Conservation (phyloP, 139 green algal species). For the Coccomyxa sp. region DNA sequence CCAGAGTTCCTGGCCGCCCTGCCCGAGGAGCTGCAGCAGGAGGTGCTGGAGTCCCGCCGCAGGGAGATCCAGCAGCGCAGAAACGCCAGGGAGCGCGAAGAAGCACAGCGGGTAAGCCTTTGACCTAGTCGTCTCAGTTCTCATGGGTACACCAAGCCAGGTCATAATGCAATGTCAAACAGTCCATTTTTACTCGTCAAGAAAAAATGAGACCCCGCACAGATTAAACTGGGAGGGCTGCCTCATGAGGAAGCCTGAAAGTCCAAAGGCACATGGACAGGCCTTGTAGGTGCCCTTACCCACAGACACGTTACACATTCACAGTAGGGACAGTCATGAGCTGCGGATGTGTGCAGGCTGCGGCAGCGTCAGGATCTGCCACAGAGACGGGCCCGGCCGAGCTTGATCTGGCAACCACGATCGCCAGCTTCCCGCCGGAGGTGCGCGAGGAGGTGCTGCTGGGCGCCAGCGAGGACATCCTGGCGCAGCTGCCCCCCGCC, state of each 20-base stretch:
- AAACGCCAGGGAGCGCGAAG: background rate
- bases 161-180: too few relatives aligned
- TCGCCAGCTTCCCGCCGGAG: constrained; percentile 84
- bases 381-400: constrained; percentile 27
- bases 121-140: too few relatives aligned
- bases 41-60: constrained; percentile 83
- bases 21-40: constrained; percentile 84
- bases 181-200: too few relatives aligned
- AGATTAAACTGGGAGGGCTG: too few relatives aligned
- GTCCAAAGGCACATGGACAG: too few relatives aligned
- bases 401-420: constrained; percentile 76
- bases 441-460: constrained; percentile 81
- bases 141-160: too few relatives aligned
- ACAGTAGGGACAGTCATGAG: too few relatives aligned
- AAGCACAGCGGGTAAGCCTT: background rate
- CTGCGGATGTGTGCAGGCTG: too few relatives aligned
- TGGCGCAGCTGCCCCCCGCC: constrained; percentile 70
- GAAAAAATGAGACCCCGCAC: too few relatives aligned
- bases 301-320: too few relatives aligned
- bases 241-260: too few relatives aligned
- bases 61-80: constrained; percentile 21
- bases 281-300: too few relatives aligned
- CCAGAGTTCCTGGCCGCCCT: constrained; percentile 93
- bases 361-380: background rate
- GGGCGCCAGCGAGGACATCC: constrained; percentile 63